Evolutionary conservation across 176 grass and related monocot species (phyloP).

Genomic region (Zoysia japonica): DNA sequence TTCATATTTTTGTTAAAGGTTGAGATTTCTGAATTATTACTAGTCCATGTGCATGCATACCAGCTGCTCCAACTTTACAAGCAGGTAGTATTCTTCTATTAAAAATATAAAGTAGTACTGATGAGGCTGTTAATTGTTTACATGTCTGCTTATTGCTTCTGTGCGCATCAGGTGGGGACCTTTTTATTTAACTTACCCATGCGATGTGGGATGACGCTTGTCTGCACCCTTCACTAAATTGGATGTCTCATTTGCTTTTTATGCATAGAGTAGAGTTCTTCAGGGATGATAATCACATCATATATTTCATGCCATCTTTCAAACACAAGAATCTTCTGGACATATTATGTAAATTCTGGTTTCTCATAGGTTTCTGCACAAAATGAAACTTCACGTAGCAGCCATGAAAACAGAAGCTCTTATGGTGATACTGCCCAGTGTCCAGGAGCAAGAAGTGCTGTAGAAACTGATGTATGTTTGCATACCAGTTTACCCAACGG

Average conservation of each 20-base stretch:
- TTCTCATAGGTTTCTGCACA: slow-evolving; percentile 14
- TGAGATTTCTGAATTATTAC: neutral
- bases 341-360: slow-evolving; percentile 12
- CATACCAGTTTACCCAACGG: no score
- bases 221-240: neutral
- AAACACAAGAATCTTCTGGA: neutral
- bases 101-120: neutral
- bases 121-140: neutral
- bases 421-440: neutral
- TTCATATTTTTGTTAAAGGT: neutral
- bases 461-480: neutral
- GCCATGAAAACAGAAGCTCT: slow-evolving; percentile 15
- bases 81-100: neutral
- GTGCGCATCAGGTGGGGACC: neutral
- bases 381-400: neutral
- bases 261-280: neutral
- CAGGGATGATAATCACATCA: neutral
- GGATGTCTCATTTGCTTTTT: slow-evolving; percentile 12
- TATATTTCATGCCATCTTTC: neutral
- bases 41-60: neutral
- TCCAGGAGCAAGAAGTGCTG: neutral
- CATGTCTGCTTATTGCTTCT: slow-evolving; percentile 4
- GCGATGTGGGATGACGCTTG: neutral
- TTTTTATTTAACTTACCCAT: neutral
- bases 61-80: neutral